phyloP scores from a whole-genome alignment of 208 protist genomes.

The Trypanosomatidae sp. region DNA sequence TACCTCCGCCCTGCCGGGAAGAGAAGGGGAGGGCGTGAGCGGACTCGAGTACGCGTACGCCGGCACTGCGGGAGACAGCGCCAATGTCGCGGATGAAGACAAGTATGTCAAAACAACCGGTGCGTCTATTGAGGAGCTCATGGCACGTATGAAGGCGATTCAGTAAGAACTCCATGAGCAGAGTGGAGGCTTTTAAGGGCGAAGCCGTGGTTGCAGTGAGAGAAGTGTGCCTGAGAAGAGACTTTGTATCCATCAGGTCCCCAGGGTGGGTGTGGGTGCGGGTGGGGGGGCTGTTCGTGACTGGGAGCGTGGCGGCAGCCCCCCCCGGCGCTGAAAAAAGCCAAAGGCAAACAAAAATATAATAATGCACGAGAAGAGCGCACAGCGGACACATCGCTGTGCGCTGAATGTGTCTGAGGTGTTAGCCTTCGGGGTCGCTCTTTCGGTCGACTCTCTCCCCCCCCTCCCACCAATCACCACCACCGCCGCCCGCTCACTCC shows the following conservation, averaged over 20 bases:
- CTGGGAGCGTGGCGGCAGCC: too few species aligned
- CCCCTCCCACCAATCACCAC: background rate
- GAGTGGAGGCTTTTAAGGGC: background rate
- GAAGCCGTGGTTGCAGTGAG: background rate
- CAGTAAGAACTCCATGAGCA: slow-evolving; percentile 11
- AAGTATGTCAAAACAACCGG: slow-evolving; percentile 22
- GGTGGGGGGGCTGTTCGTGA: background rate
- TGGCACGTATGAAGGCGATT: slow-evolving; percentile 68
- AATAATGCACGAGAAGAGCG: background rate
- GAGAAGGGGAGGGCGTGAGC: slow-evolving; percentile 2
- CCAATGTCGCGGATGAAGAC: slow-evolving; percentile 1
- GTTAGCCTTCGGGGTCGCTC: background rate
- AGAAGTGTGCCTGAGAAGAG: background rate
- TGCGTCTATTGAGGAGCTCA: slow-evolving; percentile 59
- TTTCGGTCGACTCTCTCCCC: background rate
- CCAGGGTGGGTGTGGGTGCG: background rate
- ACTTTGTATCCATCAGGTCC: background rate
- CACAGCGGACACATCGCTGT: background rate
- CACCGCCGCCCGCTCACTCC: background rate
- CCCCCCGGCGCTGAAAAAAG: too few species aligned
- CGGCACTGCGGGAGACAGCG: background rate
- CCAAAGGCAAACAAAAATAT: too few species aligned
- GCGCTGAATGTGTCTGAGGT: background rate
- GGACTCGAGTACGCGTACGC: slow-evolving; percentile 51
- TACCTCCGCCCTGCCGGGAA: background rate